A percentile compares a stretch with the other conserved stretches of the same genome.
These are phyloP conservation scores for Catunica adiposa DNA, from an alignment of 2,329 filamentous ascomycete species.

Conservation along the genomic window DNA sequence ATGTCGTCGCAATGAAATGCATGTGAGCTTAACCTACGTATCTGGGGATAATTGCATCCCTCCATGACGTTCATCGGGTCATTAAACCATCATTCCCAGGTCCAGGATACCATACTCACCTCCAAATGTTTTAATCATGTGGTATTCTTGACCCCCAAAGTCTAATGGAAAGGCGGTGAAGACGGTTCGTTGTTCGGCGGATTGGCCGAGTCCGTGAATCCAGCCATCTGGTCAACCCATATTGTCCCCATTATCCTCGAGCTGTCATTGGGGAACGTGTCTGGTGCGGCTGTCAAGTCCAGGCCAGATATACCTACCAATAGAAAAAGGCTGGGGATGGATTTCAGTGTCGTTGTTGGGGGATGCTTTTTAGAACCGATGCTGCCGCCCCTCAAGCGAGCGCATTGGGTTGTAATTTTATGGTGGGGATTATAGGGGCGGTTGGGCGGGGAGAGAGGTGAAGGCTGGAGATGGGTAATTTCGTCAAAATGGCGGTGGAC, in stretches of 20 bases:
- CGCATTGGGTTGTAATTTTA: neutral
- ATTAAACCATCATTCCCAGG: too few relatives aligned
- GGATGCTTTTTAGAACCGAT: neutral
- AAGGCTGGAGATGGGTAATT: neutral
- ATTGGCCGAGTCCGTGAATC: neutral
- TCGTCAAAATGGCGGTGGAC: neutral
- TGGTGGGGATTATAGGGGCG: too few relatives aligned
- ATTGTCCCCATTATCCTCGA: neutral
- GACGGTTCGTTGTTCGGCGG: neutral
- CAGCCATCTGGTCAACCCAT: neutral
- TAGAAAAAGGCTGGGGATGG: neutral
- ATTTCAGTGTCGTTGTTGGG: neutral
- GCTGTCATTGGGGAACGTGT: neutral
- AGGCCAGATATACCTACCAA: neutral
- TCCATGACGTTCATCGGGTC: neutral
- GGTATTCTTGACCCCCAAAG: neutral
- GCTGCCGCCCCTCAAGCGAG: neutral
- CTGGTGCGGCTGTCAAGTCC: too few relatives aligned
- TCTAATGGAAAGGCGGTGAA: neutral
- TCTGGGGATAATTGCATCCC: neutral
- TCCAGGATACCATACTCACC: neutral
- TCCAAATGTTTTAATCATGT: neutral
- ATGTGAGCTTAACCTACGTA: neutral
- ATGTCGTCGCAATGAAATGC: neutral
- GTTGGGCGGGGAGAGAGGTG: too few relatives aligned